Evolutionary conservation across 1,139 yeast genomes (phyloP).

Genomic region (Hyphopichia khmerensis): DNA sequence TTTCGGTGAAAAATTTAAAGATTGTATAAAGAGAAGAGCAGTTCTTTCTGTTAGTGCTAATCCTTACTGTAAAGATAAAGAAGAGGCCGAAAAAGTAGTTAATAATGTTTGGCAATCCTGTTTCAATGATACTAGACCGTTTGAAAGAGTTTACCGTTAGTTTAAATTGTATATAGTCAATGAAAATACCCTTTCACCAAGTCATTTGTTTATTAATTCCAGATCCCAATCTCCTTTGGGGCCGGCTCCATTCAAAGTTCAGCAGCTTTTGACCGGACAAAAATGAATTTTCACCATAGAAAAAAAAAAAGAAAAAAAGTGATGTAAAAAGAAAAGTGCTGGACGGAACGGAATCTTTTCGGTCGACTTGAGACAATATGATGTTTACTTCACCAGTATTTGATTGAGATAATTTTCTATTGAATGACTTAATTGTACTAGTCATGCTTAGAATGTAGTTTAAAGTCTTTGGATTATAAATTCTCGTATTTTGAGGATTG

Average conservation of each 20-base stretch:
- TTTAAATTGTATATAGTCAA: background rate
- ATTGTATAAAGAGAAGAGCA: slow-evolving; percentile 88
- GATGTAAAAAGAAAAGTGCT: too few species aligned
- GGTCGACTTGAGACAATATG: too few species aligned
- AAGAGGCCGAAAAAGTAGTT: slow-evolving; percentile 78
- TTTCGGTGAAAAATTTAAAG: slow-evolving; percentile 83
- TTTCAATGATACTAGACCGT: slow-evolving; percentile 93
- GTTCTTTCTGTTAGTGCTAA: slow-evolving; percentile 79
- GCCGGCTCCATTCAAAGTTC: background rate
- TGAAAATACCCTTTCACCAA: background rate
- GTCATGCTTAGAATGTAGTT: too few species aligned
- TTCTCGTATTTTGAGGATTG: background rate
- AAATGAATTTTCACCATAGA: too few species aligned
- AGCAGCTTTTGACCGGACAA: background rate
- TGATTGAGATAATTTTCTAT: too few species aligned
- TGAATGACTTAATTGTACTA: too few species aligned
- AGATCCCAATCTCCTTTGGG: background rate
- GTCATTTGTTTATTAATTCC: too few species aligned
- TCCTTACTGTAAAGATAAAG: slow-evolving; percentile 71
- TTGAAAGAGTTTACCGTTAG: slow-evolving; percentile 79
- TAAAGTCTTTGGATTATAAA: too few species aligned
- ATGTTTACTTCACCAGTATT: too few species aligned
- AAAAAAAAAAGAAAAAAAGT: too few species aligned
- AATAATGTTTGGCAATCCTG: slow-evolving; percentile 91
- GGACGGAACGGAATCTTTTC: too few species aligned